Base-by-base conservation (phyloP, 805 yeast genomes). In the Cyberlindnera amylophila region DNA sequence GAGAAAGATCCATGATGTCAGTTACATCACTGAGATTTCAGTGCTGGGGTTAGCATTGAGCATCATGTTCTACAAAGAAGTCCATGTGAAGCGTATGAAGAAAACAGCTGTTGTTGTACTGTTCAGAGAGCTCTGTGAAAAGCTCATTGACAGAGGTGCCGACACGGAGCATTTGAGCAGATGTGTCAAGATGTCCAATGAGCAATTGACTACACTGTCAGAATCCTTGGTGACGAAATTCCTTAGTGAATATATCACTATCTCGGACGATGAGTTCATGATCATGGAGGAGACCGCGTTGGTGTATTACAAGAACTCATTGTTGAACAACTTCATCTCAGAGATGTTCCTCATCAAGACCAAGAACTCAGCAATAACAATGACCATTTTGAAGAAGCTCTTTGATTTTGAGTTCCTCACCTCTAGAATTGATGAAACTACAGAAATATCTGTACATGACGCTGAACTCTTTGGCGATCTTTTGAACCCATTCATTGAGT, bases 381-480 rank as follows among this genome's bases (percentile, higher is more conserved):
- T 52, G 31, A 23, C 40, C 1, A 39, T 50, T 6, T 10, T 52
- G 16, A 42, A 42, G 16, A 39, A 31, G 17, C 31, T 52, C 9
- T 54, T 54, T 33, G 42, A 50, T 6, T 54, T 36, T 32, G 58
- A 54, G 37, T 54, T 54, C 35, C 32, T 52, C 3, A 49, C 52
- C 2, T 42, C 53, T 4, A 15, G 29, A 9, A 45, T 52, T 15
- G 45, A 45, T 23, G 46, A 49, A 11, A 11, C 32, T 6, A 13
- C 27, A 1, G 35, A 40, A 15, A 26, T 43, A 1, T 19, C 45
- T 6, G 15, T 26, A 3, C 13, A 18, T 10, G 45, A 39, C n/a
- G 17, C 24, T 12, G 34, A 34, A 21, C 29, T 54, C n/a, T 52
- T 53, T 19, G 30, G 35, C 6, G 30, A 50, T 6, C 38, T 52